Evolutionary conservation across 2,329 filamentous ascomycete genomes (phyloP), one percentile per base, ranked within the genome.

Genomic region (Leptoxyphium fumago): DNA sequence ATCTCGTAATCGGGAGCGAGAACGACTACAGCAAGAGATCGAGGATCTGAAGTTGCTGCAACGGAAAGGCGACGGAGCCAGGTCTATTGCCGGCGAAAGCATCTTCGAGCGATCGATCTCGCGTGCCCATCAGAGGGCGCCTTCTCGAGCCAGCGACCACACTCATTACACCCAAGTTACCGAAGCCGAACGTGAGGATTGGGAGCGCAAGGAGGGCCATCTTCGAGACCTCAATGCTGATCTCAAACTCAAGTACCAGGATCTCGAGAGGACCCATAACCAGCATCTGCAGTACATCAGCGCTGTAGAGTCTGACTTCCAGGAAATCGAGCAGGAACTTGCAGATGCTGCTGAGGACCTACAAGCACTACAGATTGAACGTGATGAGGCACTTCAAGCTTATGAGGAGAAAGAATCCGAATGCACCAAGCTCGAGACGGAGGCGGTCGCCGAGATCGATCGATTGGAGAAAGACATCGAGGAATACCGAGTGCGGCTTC

Each of bases 81-180:
- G 72, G 45, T 79, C 75, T 2, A 63, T 75, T 43, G 70, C 86
- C 1, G 79, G 89, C 5, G 91, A 96, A 58, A 94, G 87, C 59
- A 82, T 96, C 38, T 75, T 96, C 29, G 91, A 96, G 47, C 78
- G 91, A n/a, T 95, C 89, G 1, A 86, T 88, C 10, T 95, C 89
- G 2, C 79, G 89, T 38, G 80, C 86, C 11, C 57, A 62, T 9
- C 75, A 83, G 48, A 74, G 88, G 44, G 78, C 86, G 1, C 75
- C 75, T 15, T 94, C 87, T 2, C 73, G 85, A 26, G 75, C 74
- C 7, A 93, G 85, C 58, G 79, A 75, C 45, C 72, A 70, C 43
- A 82, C 80, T 1, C 72, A 78, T 17, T 69, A 72, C n/a, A 82
- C 82, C 1, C 67, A 67, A 42, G 73, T 60, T 67, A 87, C 62